Evolutionary conservation across 306 rosid species (phyloP).

Genomic region (Hippophae tibetana): DNA sequence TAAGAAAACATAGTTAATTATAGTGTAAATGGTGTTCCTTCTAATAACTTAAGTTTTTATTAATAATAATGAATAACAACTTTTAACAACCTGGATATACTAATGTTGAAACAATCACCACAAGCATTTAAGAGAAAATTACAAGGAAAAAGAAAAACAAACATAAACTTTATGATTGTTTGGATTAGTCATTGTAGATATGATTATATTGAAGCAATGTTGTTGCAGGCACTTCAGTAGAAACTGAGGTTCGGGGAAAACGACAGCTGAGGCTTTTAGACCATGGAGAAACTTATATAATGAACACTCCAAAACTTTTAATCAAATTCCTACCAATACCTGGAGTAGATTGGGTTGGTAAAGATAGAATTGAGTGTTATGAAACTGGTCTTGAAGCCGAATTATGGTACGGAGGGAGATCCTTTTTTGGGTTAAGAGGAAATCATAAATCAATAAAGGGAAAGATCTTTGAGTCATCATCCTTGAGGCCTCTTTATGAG

Average conservation of each 20-base stretch:
- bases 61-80: no score
- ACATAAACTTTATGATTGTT: no score
- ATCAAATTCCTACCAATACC: slow-evolving; percentile 61
- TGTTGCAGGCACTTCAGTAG: slow-evolving; percentile 61
- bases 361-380: slow-evolving; percentile 39
- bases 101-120: no score
- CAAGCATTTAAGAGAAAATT: no score
- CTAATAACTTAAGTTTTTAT: no score
- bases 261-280: slow-evolving; percentile 53
- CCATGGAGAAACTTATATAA: slow-evolving; percentile 72
- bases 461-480: slow-evolving; percentile 43
- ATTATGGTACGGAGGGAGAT: slow-evolving; percentile 34
- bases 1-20: no score
- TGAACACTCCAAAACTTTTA: slow-evolving; percentile 55
- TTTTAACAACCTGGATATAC: no score
- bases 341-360: slow-evolving; percentile 59
- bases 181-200: not conserved
- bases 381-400: slow-evolving; percentile 70
- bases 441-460: slow-evolving; percentile 49
- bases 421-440: slow-evolving; percentile 50
- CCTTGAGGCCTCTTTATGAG: slow-evolving; percentile 48
- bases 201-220: not conserved
- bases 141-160: no score
- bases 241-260: slow-evolving; percentile 54
- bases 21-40: no score